A percentile compares a stretch with the other conserved stretches of the same genome.
phyloP scores from a whole-genome alignment of 305 asterid species.

The Ruellia speciosa region DNA sequence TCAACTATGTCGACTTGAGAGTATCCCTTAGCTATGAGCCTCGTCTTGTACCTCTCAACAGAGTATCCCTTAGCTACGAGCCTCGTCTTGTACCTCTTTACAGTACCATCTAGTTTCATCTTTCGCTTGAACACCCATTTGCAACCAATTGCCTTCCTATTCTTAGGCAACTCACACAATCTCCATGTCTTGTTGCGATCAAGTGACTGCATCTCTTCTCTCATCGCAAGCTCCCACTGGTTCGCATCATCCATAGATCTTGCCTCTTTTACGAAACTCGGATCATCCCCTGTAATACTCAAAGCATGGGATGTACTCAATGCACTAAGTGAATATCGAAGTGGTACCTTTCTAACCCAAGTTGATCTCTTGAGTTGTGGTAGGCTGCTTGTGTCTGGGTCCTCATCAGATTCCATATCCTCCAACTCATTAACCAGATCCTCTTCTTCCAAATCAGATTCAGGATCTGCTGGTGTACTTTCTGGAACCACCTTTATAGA shows the following conservation, averaged over 20 bases:
- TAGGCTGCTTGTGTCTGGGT: too few relatives aligned
- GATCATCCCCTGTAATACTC: neutral
- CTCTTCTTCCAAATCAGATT: too few relatives aligned
- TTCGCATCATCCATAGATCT: neutral
- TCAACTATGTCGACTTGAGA: neutral
- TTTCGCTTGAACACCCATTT: neutral
- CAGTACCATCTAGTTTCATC: neutral
- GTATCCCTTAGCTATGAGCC: neutral
- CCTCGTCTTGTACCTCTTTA: too few relatives aligned
- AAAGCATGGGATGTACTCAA: too few relatives aligned
- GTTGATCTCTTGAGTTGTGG: too few relatives aligned
- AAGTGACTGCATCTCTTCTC: conserved; percentile 1
- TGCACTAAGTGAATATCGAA: too few relatives aligned
- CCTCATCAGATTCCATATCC: too few relatives aligned
- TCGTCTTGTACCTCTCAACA: neutral
- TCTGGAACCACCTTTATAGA: too few relatives aligned
- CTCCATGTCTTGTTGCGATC: neutral
- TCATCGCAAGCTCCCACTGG: neutral
- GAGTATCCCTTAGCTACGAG: too few relatives aligned
- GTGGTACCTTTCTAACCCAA: too few relatives aligned
- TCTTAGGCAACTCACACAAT: neutral
- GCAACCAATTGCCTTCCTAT: neutral
- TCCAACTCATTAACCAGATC: too few relatives aligned
- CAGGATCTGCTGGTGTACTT: too few relatives aligned
- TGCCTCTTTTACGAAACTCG: neutral